Evolutionary conservation across 345 rosid genomes (phyloP), one percentile per base, ranked within the genome.

Genomic region (Populus davidiana): DNA sequence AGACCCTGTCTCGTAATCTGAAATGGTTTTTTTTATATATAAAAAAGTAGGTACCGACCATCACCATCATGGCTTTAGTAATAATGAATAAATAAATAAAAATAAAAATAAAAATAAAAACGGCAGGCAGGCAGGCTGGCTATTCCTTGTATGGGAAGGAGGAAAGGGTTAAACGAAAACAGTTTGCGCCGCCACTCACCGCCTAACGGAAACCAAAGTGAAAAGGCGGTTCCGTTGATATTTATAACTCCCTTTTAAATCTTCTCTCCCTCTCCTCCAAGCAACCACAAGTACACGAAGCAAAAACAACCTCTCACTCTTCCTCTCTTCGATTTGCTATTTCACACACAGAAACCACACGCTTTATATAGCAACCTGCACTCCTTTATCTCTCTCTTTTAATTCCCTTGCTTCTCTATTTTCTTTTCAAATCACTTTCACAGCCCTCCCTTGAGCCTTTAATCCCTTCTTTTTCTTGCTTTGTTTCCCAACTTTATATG

Each of bases 101-200:
- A 54, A 54, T 8, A 56, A 56, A 50, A 54, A 54, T 8, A 56
- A n/a, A 56, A 56, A 56, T 1, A 56, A 56, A 50, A 59, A 59
- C 29, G 64, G n/a, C 29, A 59, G 63, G 63, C 63, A 13, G 44
- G 21, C 25, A 7, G 61, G 21, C 25, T 20, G 50, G 50, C 18
- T 47, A 41, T 47, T 47, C 50, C 50, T 14, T 23, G n/a, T 1
- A 20, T 17, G 4, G 49, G 21, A 29, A 41, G 14, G 11, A 23
- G 23, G 75, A 78, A 78, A 41, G 12, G 44, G 44, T 41, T 5
- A 0, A 41, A 10, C 44, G 75, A 50, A 78, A 78, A 67, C 82
- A 9, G 69, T 5, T 70, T 72, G 85, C 79, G 85, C 80, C 75
- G 75, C 50, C 50, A 59, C 29, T 12, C 72, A 73, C 78, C 79